Conservation (phyloP, 2,329 filamentous ascomycete genomes). For the Alternaria novae-zelandiae region DNA sequence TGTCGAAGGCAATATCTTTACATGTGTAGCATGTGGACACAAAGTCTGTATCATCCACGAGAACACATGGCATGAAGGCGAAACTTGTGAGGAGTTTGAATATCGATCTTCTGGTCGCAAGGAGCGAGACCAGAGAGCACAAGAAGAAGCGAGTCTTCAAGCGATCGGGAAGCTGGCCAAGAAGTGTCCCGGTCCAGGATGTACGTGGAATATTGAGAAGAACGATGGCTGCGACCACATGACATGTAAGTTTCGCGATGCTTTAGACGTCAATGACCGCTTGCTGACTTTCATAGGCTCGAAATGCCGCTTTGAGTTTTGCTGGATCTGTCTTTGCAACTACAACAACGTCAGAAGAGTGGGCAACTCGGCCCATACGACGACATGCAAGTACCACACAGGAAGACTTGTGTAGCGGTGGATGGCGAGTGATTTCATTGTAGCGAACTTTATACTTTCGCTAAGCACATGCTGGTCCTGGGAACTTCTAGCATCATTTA, state of each 20-base stretch:
- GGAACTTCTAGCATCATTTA: background rate
- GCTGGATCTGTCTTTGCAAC: conserved; percentile 47
- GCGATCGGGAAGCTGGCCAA: conserved; percentile 45
- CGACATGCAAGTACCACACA: conserved; percentile 29
- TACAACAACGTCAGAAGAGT: conserved; percentile 28
- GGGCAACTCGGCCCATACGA: conserved; percentile 30
- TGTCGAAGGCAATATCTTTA: conserved; percentile 54
- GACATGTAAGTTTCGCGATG: conserved; percentile 34
- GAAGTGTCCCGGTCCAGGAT: conserved; percentile 46
- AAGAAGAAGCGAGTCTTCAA: conserved; percentile 33
- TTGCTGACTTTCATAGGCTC: conserved; percentile 26
- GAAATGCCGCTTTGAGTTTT: conserved; percentile 51
- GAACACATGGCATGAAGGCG: conserved; percentile 48
- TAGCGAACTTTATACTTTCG: background rate
- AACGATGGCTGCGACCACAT: conserved; percentile 53
- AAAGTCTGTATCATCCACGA: conserved; percentile 47
- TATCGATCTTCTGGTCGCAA: conserved; percentile 37
- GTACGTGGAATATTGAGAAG: conserved; percentile 51
- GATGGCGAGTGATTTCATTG: background rate
- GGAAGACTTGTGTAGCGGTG: conserved; percentile 7
- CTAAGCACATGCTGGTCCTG: background rate
- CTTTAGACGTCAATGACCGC: background rate
- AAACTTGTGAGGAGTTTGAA: conserved; percentile 51
- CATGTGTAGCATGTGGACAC: conserved; percentile 46
- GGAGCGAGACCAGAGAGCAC: conserved; percentile 29